Evolutionary conservation across 176 grass and related monocot species (phyloP).

Genomic region (Poa pratensis): DNA sequence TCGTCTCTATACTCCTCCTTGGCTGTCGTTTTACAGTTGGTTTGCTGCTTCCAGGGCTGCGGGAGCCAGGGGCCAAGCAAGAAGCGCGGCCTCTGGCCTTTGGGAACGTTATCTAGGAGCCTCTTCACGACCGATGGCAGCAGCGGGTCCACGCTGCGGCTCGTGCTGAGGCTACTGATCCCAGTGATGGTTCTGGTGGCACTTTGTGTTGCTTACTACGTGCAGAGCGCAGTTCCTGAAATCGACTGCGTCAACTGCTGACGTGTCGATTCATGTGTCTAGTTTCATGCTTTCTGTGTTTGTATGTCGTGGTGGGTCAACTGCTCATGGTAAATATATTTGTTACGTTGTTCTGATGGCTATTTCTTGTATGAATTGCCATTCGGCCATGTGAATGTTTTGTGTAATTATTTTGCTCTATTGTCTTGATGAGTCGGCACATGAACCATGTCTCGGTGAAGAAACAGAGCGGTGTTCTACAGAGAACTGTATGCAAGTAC

Average conservation of each 20-base stretch:
- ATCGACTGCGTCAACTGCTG: slow-evolving; percentile 57
- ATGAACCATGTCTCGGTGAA: not conserved
- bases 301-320: not conserved
- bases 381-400: not conserved
- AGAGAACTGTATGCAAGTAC: not conserved
- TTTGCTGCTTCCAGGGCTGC: slow-evolving; percentile 43
- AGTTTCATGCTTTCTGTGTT: not conserved
- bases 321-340: not conserved
- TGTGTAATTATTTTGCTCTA: not conserved
- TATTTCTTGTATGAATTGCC: not conserved
- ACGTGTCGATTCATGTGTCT: not conserved
- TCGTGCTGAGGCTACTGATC: slow-evolving; percentile 47
- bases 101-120: slow-evolving; percentile 30
- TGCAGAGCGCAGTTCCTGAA: slow-evolving; percentile 41
- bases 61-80: slow-evolving; percentile 36
- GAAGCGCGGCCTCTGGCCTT: slow-evolving; percentile 40
- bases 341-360: not conserved
- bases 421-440: not conserved
- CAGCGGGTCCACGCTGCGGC: slow-evolving; percentile 43
- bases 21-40: not conserved
- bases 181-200: slow-evolving; percentile 46
- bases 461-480: not conserved
- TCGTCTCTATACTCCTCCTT: not conserved
- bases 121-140: slow-evolving; percentile 35
- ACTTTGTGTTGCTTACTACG: slow-evolving; percentile 49